Evolutionary conservation across 2,329 filamentous ascomycete genomes (phyloP).

Genomic region (Stagonosporopsis vannaccii): DNA sequence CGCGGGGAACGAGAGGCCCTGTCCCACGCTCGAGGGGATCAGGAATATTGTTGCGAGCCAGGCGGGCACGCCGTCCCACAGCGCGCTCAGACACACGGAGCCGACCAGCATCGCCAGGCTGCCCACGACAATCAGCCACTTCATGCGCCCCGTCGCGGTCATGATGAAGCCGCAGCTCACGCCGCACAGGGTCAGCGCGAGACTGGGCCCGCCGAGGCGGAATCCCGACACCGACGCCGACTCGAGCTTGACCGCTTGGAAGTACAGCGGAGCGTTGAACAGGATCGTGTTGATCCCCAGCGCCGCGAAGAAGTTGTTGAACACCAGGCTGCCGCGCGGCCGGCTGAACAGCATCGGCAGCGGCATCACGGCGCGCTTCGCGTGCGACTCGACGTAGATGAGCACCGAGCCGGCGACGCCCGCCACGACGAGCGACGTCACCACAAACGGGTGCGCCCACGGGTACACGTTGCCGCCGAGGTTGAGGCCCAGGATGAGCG

Average conservation of each 20-base stretch:
- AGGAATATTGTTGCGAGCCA: slow-evolving; percentile 53
- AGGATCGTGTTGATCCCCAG: slow-evolving; percentile 64
- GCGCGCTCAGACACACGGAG: slow-evolving; percentile 41
- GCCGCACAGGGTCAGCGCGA: slow-evolving; percentile 55
- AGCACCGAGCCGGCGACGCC: slow-evolving; percentile 51
- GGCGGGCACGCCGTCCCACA: slow-evolving; percentile 50
- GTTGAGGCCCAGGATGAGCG: slow-evolving; percentile 60
- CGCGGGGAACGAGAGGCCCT: slow-evolving; percentile 54
- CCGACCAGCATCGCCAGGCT: slow-evolving; percentile 49
- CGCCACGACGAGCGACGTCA: slow-evolving; percentile 55
- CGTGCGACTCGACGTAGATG: slow-evolving; percentile 49
- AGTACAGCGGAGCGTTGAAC: slow-evolving; percentile 77
- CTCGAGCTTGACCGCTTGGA: slow-evolving; percentile 58
- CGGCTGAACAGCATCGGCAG: slow-evolving; percentile 55
- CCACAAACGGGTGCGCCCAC: slow-evolving; percentile 60
- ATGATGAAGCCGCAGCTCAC: slow-evolving; percentile 54
- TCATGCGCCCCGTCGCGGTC: slow-evolving; percentile 53
- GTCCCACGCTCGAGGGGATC: slow-evolving; percentile 50
- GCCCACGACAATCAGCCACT: slow-evolving; percentile 51
- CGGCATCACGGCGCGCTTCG: slow-evolving; percentile 58
- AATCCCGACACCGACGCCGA: slow-evolving; percentile 76
- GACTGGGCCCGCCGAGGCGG: slow-evolving; percentile 69
- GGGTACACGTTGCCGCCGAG: slow-evolving; percentile 61
- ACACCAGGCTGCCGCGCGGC: slow-evolving; percentile 59
- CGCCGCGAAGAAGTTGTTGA: slow-evolving; percentile 60